A percentile compares a stretch with the other conserved stretches of the same genome.
Evolutionary conservation across 2,329 filamentous ascomycete genomes (phyloP).

Genomic region (Trichoderma sp.): DNA sequence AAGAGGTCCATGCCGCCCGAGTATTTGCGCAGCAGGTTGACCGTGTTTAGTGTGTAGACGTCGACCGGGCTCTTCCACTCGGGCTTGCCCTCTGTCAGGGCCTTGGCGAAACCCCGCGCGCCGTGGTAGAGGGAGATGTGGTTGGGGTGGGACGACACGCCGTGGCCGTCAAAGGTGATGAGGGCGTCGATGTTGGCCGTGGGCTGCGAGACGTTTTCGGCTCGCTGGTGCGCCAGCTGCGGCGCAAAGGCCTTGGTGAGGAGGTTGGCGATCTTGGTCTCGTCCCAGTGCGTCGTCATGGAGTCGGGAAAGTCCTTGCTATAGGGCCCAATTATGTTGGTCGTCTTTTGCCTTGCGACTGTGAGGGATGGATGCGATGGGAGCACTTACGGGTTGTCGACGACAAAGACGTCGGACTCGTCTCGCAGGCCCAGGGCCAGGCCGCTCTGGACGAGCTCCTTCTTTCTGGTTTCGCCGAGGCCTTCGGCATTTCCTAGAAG

Average conservation of each 20-base stretch:
- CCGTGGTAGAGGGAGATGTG: constrained; percentile 87
- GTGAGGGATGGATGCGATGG: neutral
- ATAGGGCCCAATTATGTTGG: neutral
- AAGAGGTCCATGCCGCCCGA: constrained; percentile 70
- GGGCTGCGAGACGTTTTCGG: constrained; percentile 37
- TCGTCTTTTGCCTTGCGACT: neutral
- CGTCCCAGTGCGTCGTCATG: constrained; percentile 78
- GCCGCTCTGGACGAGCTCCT: constrained; percentile 80
- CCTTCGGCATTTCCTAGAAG: constrained; percentile 73
- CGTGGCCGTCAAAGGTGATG: constrained; percentile 82
- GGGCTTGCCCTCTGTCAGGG: constrained; percentile 61
- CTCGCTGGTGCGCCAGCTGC: constrained; percentile 44
- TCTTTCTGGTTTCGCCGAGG: constrained; percentile 76
- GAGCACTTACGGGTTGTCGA: constrained; percentile 67
- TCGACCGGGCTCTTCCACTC: constrained; percentile 73
- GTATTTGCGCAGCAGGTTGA: constrained; percentile 78
- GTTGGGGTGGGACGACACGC: constrained; percentile 88
- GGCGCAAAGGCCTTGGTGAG: constrained; percentile 74
- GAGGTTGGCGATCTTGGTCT: constrained; percentile 65
- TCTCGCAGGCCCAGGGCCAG: constrained; percentile 70
- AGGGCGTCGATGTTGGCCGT: constrained; percentile 70
- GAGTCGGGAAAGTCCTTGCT: constrained; percentile 76
- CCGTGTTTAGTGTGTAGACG: constrained; percentile 78
- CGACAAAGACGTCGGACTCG: constrained; percentile 78
- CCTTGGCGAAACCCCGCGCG: constrained; percentile 67